Evolutionary conservation across 345 rosid genomes (phyloP), one percentile per base, ranked within the genome.

Genomic region (Gynandropsis gynandra): DNA sequence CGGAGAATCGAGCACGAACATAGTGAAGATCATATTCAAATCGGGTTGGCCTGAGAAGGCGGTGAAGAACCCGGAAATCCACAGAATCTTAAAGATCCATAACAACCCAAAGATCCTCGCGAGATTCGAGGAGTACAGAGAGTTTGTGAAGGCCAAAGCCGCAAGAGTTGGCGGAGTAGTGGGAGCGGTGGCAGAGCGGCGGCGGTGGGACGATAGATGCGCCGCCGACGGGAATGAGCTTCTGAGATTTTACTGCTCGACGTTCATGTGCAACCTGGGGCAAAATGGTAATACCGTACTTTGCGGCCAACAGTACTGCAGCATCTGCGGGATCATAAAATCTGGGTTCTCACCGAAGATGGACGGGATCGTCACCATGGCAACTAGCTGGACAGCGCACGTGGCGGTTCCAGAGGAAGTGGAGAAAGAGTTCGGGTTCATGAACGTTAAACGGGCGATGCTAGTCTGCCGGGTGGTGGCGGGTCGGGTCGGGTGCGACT

Each of bases 161-260:
- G 77, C 83, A n/a, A n/a, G n/a, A n/a, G n/a, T n/a, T n/a, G n/a
- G n/a, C n/a, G n/a, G n/a, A n/a, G n/a, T 2, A 56, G 82, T 50
- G 68, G 52, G 16, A 17, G 15, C 68, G 64, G 80, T 8, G 59
- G 51, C n/a, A 67, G 79, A 16, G 15, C 42, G 4, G 14, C 42
- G 16, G 15, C 56, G 61, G 34, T 53, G 70, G 70, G 70, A 66
- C 4, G 90, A 87, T 69, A 69, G 98, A n/a, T 90, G 98, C 61
- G 71, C 80, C n/a, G 96, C 87, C 24, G 98, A 90, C 65, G 98
- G 98, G 8, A 90, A 90, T 61, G 98, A 90, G 74, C 92, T 90
- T 1, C n/a, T 90, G 58, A 69, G 96, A 31, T 90, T 90, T 58
- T 72, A 84, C 63, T 90, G 98, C 56, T 79, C 98, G 14, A 83